phyloP scores from a whole-genome alignment of 164 flowering plant species.

The Cinnamomum micranthum region DNA sequence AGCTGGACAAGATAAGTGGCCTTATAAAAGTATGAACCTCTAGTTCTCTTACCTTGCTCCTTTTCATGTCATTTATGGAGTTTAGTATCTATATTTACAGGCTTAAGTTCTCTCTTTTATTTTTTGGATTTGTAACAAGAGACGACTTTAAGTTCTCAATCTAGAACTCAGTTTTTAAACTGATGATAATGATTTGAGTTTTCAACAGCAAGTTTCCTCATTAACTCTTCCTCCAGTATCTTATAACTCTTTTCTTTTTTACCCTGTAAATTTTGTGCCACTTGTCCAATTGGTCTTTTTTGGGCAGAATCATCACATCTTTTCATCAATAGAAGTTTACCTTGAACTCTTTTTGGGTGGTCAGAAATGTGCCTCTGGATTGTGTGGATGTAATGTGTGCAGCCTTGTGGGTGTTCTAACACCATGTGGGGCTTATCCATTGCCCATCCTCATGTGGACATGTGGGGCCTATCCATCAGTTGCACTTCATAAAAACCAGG shows the following conservation, averaged over 20 bases:
- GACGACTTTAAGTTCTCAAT: not conserved
- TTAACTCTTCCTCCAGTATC: not conserved
- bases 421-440: too few relatives aligned
- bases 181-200: not conserved
- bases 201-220: not conserved
- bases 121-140: not conserved
- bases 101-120: not conserved
- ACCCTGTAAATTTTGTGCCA: not conserved
- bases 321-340: too few relatives aligned
- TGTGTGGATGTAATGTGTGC: too few relatives aligned
- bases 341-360: too few relatives aligned
- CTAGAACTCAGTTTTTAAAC: not conserved
- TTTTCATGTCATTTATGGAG: not conserved
- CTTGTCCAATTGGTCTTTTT: too few relatives aligned
- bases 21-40: slow-evolving; percentile 51
- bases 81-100: not conserved
- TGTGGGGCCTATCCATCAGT: too few relatives aligned
- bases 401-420: too few relatives aligned
- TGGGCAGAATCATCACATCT: too few relatives aligned
- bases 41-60: not conserved
- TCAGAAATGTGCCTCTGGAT: too few relatives aligned
- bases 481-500: too few relatives aligned
- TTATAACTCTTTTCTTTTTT: not conserved
- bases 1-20: slow-evolving; percentile 83
- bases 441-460: too few relatives aligned